Conservation (phyloP, 805 yeast genomes). For the Cyberlindnera sargentensis region DNA sequence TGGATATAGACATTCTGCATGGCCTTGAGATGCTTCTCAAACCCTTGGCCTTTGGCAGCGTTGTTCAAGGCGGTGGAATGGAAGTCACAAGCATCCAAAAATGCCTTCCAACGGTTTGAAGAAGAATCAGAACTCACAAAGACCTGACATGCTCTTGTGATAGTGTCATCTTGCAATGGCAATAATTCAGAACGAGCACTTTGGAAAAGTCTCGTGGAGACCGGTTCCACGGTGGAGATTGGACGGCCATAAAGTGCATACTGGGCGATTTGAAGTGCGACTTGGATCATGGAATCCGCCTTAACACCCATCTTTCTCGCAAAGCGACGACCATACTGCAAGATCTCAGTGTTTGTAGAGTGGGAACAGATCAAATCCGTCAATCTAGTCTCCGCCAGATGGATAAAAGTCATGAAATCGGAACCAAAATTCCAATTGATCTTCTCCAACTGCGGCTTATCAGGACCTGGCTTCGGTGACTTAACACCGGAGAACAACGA, state of each 20-base stretch:
- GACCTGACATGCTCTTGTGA: constrained; percentile 47
- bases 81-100: constrained; percentile 42
- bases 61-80: constrained; percentile 43
- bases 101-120: constrained; percentile 39
- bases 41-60: constrained; percentile 59
- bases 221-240: constrained; percentile 86
- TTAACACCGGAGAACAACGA: constrained; percentile 33
- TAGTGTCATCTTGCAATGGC: constrained; percentile 51
- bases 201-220: constrained; percentile 63
- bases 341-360: constrained; percentile 69
- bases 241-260: constrained; percentile 87
- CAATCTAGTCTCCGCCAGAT: constrained; percentile 83
- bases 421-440: constrained; percentile 32
- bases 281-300: constrained; percentile 86
- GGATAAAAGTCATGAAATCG: constrained; percentile 37
- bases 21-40: constrained; percentile 66
- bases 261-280: constrained; percentile 86
- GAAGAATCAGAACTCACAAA: constrained; percentile 51
- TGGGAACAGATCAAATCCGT: constrained; percentile 76
- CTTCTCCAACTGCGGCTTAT: constrained; percentile 20
- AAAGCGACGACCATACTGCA: constrained; percentile 71
- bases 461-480: constrained; percentile 6
- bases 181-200: constrained; percentile 67
- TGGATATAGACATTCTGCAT: constrained; percentile 49
- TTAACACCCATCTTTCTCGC: constrained; percentile 75